These are phyloP conservation scores for Ogataea hybrid DNA, from an alignment of 1,139 yeast genomes.

Conservation along the genomic window DNA sequence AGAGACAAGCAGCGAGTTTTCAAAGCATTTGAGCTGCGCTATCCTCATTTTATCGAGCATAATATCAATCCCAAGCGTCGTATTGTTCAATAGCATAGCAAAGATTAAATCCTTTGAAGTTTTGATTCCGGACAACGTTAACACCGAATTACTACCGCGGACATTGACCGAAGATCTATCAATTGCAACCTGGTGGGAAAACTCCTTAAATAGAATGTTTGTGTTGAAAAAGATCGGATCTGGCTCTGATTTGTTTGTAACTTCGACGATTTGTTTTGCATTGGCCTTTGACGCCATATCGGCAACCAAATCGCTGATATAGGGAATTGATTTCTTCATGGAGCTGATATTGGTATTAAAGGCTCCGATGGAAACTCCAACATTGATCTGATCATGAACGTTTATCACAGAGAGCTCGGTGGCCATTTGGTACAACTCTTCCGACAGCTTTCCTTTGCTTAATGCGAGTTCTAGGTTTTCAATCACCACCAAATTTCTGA, in stretches of 20 bases:
- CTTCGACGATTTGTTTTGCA: background rate
- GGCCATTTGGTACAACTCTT: conserved; percentile 17
- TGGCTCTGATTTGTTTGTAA: background rate
- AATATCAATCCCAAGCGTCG: conserved; percentile 13
- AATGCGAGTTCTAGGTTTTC: conserved; percentile 16
- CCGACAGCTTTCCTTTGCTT: conserved; percentile 11
- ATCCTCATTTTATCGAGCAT: background rate
- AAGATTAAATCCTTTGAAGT: conserved; percentile 21
- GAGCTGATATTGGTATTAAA: conserved; percentile 16
- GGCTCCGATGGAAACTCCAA: conserved; percentile 20
- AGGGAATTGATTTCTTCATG: conserved; percentile 9
- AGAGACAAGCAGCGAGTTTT: conserved; percentile 19
- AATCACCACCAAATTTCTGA: conserved; percentile 22
- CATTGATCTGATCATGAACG: conserved; percentile 21
- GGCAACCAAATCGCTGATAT: conserved; percentile 5
- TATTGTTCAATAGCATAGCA: conserved; percentile 17
- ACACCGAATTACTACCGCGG: conserved; percentile 17
- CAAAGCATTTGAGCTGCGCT: conserved; percentile 5
- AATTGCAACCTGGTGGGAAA: conserved; percentile 21
- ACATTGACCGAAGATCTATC: conserved; percentile 18
- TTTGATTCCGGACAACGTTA: conserved; percentile 20
- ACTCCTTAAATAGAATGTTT: conserved; percentile 20
- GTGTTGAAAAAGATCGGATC: conserved; percentile 20
- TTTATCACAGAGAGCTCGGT: conserved; percentile 14
- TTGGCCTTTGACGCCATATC: background rate